Evolutionary conservation across 192 early-diverging fungal genomes (phyloP).

Genomic region (Umbelopsis isabellina): DNA sequence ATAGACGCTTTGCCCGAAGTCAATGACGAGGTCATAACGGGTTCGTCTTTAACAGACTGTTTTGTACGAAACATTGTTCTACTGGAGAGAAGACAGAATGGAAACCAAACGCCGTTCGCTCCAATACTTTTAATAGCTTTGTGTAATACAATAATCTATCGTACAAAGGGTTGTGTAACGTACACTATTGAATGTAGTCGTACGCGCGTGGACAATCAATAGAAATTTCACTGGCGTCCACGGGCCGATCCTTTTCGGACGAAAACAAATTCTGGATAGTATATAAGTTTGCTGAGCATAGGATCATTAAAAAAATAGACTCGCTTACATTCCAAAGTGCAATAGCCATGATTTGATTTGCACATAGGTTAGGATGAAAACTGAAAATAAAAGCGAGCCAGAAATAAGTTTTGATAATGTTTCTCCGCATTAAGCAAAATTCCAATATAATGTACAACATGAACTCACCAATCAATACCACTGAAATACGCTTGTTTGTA

Average conservation of each 20-base stretch:
- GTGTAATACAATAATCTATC: slow-evolving; percentile 31
- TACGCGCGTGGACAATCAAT: slow-evolving; percentile 47
- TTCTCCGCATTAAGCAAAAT: slow-evolving; percentile 4
- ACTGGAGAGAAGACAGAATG: background rate
- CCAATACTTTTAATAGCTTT: background rate
- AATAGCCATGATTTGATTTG: slow-evolving; percentile 57
- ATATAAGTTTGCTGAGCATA: background rate
- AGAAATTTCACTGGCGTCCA: slow-evolving; percentile 37
- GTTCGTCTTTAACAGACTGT: slow-evolving; percentile 10
- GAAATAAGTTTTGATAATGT: background rate
- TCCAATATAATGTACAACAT: background rate
- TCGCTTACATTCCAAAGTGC: slow-evolving; percentile 55
- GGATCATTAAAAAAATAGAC: background rate
- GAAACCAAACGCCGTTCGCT: background rate
- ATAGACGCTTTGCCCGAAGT: slow-evolving; percentile 29
- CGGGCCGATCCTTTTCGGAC: slow-evolving; percentile 36
- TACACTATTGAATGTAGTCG: slow-evolving; percentile 37
- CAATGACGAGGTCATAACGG: slow-evolving; percentile 21
- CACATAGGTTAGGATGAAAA: slow-evolving; percentile 61
- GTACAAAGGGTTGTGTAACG: slow-evolving; percentile 21
- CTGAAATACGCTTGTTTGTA: slow-evolving; percentile 56
- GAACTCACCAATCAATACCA: slow-evolving; percentile 52
- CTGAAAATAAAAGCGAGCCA: slow-evolving; percentile 30
- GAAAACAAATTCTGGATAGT: slow-evolving; percentile 52
- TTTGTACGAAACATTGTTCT: slow-evolving; percentile 17